phyloP scores from a whole-genome alignment of 306 rosid genomes.

The Comarum palustre region DNA sequence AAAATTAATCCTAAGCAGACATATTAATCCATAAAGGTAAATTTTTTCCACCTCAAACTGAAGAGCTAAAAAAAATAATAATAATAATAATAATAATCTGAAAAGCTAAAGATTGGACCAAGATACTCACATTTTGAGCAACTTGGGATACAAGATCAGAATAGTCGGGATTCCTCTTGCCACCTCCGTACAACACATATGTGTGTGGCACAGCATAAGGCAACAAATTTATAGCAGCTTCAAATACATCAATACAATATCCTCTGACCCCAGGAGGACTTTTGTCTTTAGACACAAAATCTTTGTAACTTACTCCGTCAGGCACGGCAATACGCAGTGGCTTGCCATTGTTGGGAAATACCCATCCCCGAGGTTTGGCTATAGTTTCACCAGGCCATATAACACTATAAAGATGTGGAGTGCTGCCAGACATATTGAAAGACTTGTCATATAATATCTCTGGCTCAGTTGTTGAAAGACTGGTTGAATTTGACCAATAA shows the following conservation, averaged over 20 bases:
- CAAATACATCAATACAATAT: constrained; percentile 72
- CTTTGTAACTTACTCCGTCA: constrained; percentile 55
- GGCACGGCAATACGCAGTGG: constrained; percentile 82
- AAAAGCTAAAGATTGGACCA: constrained; percentile 13
- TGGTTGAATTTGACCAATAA: constrained; percentile 71
- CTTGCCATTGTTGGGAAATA: constrained; percentile 82
- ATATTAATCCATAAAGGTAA: background rate
- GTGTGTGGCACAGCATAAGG: constrained; percentile 69
- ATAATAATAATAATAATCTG: too few relatives aligned
- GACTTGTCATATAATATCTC: constrained; percentile 46
- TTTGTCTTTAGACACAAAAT: constrained; percentile 58
- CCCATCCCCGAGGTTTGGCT: constrained; percentile 70
- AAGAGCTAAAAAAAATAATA: constrained; percentile 9
- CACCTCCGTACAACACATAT: constrained; percentile 64
- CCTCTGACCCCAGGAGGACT: constrained; percentile 69
- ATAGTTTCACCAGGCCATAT: constrained; percentile 82
- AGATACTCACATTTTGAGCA: constrained; percentile 72
- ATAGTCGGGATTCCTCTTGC: constrained; percentile 57
- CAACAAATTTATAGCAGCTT: constrained; percentile 73
- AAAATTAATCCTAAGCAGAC: constrained; percentile 11
- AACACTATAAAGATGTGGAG: constrained; percentile 43
- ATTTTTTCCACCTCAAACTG: constrained; percentile 7
- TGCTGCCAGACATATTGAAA: constrained; percentile 32
- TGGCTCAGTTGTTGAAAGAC: constrained; percentile 56
- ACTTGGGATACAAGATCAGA: constrained; percentile 42